A percentile compares a stretch with the other conserved stretches of the same genome.
Conservation (phyloP, 2,329 filamentous ascomycete species). For the Penicillium sp. region DNA sequence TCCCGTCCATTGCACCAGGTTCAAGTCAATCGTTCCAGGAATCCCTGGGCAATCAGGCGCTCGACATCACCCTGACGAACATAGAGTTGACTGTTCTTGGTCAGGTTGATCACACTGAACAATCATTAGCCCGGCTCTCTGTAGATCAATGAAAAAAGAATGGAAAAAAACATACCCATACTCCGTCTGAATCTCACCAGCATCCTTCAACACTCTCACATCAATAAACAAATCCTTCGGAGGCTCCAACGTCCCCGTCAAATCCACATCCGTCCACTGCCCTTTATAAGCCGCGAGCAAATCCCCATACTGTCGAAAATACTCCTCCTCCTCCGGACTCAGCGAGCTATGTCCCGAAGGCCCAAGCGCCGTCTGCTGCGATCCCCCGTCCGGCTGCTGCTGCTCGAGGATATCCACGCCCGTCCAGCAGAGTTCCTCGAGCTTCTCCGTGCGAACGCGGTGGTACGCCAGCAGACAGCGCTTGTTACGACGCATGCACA, state of each 20-base stretch:
- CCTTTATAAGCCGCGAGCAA: conserved; percentile 95
- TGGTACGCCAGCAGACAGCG: conserved; percentile 94
- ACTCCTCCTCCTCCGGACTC: conserved; percentile 95
- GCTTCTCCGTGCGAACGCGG: conserved; percentile 81
- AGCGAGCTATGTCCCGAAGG: conserved; percentile 66
- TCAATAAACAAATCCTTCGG: conserved; percentile 97
- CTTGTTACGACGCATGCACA: conserved; percentile 95
- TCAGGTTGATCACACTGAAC: conserved; percentile 83
- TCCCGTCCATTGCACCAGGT: background rate
- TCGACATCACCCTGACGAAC: conserved; percentile 96
- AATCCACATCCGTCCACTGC: conserved; percentile 95
- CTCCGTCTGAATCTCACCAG: conserved; percentile 97
- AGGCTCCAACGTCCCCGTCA: conserved; percentile 90
- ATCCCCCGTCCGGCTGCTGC: conserved; percentile 52
- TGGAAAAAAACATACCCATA: conserved; percentile 72
- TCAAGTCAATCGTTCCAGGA: conserved; percentile 86
- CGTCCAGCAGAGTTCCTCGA: conserved; percentile 92
- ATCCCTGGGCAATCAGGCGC: conserved; percentile 88
- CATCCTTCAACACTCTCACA: conserved; percentile 92
- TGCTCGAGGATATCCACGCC: conserved; percentile 79
- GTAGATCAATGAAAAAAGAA: background rate
- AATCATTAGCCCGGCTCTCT: background rate
- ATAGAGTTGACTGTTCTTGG: conserved; percentile 98
- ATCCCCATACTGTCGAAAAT: conserved; percentile 88
- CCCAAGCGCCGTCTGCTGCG: conserved; percentile 18